A percentile compares a stretch with the other conserved stretches of the same genome.
Conservation (phyloP, 441 rosid genomes). For the Hura crepitans region DNA sequence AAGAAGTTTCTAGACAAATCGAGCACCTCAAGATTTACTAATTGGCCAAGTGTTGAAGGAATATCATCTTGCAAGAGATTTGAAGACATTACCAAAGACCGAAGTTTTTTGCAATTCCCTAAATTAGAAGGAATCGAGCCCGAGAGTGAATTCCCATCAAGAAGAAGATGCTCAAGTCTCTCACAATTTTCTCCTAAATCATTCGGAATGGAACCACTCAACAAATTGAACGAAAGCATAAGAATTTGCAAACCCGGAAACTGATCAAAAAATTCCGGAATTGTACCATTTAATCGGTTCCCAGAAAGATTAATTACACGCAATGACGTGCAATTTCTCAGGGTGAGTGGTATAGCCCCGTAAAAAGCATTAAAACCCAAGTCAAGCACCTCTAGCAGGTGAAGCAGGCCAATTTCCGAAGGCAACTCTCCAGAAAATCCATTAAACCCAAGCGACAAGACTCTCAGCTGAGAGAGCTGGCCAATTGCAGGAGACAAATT, state of each 20-base stretch:
- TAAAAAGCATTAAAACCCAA: conserved; percentile 41
- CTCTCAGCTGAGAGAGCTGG: conserved; percentile 38
- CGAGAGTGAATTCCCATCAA: conserved; percentile 40
- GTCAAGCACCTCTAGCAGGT: conserved; percentile 45
- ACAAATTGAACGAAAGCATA: conserved; percentile 33
- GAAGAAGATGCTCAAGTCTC: conserved; percentile 40
- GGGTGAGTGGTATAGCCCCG: conserved; percentile 32
- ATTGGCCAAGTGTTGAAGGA: conserved; percentile 38
- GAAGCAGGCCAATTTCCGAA: conserved; percentile 36
- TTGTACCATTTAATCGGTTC: conserved; percentile 37
- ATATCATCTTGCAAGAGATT: conserved; percentile 46
- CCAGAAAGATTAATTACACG: conserved; percentile 40
- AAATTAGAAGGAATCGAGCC: conserved; percentile 38
- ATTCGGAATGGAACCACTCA: conserved; percentile 37
- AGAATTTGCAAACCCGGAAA: conserved; percentile 30
- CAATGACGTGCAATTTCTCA: conserved; percentile 36
- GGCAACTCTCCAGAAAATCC: conserved; percentile 41
- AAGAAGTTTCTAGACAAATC: conserved; percentile 47
- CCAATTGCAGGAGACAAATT: conserved; percentile 35
- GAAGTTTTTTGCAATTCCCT: conserved; percentile 39
- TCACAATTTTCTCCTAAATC: conserved; percentile 38
- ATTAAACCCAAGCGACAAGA: conserved; percentile 39
- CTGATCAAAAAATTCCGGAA: conserved; percentile 32
- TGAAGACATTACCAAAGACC: conserved; percentile 40
- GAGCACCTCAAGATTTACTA: conserved; percentile 43